These are phyloP conservation scores for Durusdinium trenchii DNA, from an alignment of 73 alveolate species.

Conservation along the genomic window DNA sequence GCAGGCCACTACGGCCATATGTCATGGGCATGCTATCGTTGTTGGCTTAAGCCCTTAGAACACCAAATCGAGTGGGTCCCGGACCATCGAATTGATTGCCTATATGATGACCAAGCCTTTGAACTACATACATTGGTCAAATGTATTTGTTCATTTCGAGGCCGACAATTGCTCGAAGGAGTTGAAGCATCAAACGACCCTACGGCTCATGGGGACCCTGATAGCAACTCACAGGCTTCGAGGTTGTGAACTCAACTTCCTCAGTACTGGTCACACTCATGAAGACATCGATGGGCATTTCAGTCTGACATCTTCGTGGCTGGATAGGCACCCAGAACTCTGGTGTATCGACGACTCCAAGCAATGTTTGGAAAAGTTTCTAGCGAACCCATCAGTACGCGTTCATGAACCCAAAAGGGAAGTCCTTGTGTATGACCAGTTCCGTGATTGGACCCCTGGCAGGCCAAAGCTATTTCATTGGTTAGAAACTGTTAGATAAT, in stretches of 20 bases:
- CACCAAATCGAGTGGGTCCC: background rate
- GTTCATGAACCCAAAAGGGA: background rate
- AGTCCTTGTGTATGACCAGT: background rate
- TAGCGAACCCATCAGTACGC: background rate
- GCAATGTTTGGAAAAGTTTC: background rate
- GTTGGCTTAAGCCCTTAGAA: background rate
- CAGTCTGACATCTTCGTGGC: background rate
- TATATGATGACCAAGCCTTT: background rate
- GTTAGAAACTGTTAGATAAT: background rate
- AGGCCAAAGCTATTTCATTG: background rate
- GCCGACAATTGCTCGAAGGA: background rate
- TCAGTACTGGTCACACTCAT: background rate
- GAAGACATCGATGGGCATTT: background rate
- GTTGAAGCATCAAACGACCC: background rate
- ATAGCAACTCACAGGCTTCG: background rate
- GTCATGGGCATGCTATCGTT: background rate
- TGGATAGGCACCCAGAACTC: background rate
- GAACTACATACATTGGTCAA: background rate
- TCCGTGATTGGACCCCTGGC: background rate
- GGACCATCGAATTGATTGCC: background rate
- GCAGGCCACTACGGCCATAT: background rate
- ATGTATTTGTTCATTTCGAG: background rate
- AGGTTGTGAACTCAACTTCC: background rate
- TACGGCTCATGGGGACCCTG: background rate
- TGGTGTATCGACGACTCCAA: background rate